Conservation (phyloP, 192 early-diverging fungal genomes). For the Backusella morwellensis region DNA sequence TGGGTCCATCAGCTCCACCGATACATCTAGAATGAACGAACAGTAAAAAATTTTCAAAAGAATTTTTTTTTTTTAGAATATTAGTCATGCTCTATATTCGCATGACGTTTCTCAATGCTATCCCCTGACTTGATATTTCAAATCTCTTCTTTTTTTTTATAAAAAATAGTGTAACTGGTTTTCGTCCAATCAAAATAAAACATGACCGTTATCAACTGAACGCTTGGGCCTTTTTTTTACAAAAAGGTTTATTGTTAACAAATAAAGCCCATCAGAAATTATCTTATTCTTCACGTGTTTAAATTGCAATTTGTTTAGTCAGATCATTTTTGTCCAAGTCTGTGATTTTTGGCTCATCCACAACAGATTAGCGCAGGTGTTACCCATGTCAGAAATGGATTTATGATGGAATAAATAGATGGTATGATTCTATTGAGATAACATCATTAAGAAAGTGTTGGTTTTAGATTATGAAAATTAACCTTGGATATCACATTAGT, state of each 20-base stretch:
- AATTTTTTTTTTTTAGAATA: not conserved
- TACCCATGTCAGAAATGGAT: too few relatives aligned
- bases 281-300: not conserved
- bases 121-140: not conserved
- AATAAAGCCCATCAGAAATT: not conserved
- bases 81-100: not conserved
- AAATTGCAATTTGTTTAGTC: not conserved
- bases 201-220: constrained; percentile 1
- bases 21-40: not conserved
- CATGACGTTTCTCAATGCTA: not conserved
- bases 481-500: too few relatives aligned
- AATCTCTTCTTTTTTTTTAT: not conserved
- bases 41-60: not conserved
- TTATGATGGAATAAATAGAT: too few relatives aligned
- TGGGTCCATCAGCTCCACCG: too few relatives aligned
- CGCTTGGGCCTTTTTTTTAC: not conserved
- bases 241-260: not conserved
- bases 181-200: not conserved
- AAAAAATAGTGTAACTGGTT: not conserved
- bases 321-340: not conserved
- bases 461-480: too few relatives aligned
- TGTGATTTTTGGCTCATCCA: too few relatives aligned
- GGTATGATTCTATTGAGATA: too few relatives aligned
- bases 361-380: too few relatives aligned
- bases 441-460: too few relatives aligned